Conservation (phyloP, 2,329 filamentous ascomycete species). For the Ceratocystis ficicola region DNA sequence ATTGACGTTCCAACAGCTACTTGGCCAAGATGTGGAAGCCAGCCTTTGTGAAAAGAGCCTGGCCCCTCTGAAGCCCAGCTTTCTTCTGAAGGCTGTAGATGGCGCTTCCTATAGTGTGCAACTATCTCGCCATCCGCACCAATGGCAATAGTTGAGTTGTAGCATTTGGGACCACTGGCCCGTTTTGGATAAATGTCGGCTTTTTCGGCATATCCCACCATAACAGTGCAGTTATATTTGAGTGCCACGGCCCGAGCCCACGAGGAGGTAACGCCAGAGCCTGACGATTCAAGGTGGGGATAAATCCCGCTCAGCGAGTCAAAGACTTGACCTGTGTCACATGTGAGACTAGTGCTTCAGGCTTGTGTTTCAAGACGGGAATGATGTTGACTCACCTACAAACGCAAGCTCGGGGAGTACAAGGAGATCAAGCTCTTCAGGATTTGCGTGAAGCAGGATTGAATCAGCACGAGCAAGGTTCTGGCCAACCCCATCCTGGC, state of each 20-base stretch:
- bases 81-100: constrained; percentile 50
- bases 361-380: constrained; percentile 38
- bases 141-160: constrained; percentile 38
- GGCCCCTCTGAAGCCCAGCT: constrained; percentile 47
- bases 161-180: constrained; percentile 29
- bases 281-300: constrained; percentile 51
- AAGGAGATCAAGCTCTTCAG: constrained; percentile 45
- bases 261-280: constrained; percentile 47
- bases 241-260: constrained; percentile 53
- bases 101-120: constrained; percentile 42
- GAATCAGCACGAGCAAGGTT: constrained; percentile 57
- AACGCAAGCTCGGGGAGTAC: constrained; percentile 60
- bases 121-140: constrained; percentile 40
- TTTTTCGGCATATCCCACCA: constrained; percentile 55
- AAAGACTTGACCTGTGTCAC: constrained; percentile 53
- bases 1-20: constrained; percentile 47
- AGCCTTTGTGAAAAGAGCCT: constrained; percentile 35
- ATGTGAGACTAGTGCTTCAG: constrained; percentile 34
- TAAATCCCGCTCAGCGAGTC: constrained; percentile 47
- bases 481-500: constrained; percentile 55
- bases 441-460: constrained; percentile 40
- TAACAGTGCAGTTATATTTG: constrained; percentile 49
- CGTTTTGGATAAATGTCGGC: constrained; percentile 25
- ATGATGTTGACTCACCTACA: constrained; percentile 18
- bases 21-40: constrained; percentile 35